Percentiles rank a stretch among this genome's conserved stretches.
Evolutionary conservation across 1,139 yeast genomes (phyloP).

Genomic region (Yamadazyma dendronema): DNA sequence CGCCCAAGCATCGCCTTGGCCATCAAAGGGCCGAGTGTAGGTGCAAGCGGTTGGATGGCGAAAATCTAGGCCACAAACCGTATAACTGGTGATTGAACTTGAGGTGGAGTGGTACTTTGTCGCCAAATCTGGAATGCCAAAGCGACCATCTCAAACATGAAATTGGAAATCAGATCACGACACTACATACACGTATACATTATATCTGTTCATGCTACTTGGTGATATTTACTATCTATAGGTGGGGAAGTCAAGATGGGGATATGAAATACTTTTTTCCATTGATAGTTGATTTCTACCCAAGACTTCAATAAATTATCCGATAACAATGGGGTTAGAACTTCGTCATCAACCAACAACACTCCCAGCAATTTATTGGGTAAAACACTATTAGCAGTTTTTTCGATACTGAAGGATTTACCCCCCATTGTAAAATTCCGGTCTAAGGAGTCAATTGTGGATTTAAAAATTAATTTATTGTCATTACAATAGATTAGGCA

Average conservation of each 20-base stretch:
- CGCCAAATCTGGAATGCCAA: too few species aligned
- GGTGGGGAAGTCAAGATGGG: constrained; percentile 34
- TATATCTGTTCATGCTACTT: neutral
- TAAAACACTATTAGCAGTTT: constrained; percentile 10
- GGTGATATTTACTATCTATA: constrained; percentile 20
- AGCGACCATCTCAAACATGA: too few species aligned
- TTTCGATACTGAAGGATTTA: constrained; percentile 9
- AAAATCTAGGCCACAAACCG: too few species aligned
- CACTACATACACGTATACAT: neutral
- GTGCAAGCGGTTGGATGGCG: too few species aligned
- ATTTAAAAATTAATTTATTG: constrained; percentile 27
- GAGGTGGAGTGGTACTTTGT: too few species aligned
- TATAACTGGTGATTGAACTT: too few species aligned
- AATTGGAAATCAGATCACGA: neutral
- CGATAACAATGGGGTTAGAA: constrained; percentile 27
- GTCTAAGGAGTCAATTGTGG: constrained; percentile 18
- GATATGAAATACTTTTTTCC: constrained; percentile 23
- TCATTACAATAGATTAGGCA: constrained; percentile 29
- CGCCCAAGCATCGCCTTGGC: too few species aligned
- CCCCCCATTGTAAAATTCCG: constrained; percentile 10
- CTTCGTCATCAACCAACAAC: constrained; percentile 10
- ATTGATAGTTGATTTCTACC: constrained; percentile 25
- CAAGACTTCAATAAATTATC: constrained; percentile 24
- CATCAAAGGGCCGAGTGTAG: too few species aligned
- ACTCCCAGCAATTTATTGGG: constrained; percentile 15